phyloP scores from a whole-genome alignment of 495 filamentous ascomycete species.

The Talaromyces borbonicus region DNA sequence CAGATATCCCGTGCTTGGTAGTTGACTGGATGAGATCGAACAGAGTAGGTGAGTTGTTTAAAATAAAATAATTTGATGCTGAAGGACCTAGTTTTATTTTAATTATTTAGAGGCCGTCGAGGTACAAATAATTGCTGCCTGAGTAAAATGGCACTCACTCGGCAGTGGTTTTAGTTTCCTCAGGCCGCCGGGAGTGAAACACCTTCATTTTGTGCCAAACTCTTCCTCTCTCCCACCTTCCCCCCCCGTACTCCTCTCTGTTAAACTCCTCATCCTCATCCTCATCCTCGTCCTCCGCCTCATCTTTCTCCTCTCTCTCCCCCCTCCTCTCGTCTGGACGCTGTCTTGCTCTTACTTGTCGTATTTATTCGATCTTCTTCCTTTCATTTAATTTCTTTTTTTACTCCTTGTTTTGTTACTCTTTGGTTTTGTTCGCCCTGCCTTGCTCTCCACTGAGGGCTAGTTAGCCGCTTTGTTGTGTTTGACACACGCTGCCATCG shows the following conservation, averaged over 20 bases:
- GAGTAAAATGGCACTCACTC: not conserved
- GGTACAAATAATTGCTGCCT: slow-evolving; percentile 7
- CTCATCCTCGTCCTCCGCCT: slow-evolving; percentile 11
- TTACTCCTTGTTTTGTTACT: slow-evolving; percentile 12
- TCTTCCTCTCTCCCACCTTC: slow-evolving; percentile 7
- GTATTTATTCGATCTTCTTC: no score
- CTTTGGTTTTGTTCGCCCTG: slow-evolving; percentile 11
- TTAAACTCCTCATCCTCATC: slow-evolving; percentile 10
- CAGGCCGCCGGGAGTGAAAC: no score
- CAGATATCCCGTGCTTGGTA: no score
- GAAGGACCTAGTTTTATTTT: no score
- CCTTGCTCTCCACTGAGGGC: slow-evolving; percentile 15
- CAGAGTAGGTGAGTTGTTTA: no score
- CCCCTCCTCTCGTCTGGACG: no score
- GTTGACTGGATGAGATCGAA: no score
- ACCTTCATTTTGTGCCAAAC: not conserved
- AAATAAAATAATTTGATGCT: no score
- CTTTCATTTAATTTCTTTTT: slow-evolving; percentile 5
- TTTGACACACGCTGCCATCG: slow-evolving; percentile 38
- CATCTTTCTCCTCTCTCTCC: slow-evolving; percentile 11
- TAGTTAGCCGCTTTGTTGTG: slow-evolving; percentile 26
- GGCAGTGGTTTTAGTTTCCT: not conserved
- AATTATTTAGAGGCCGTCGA: slow-evolving; percentile 17
- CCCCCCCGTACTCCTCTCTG: not conserved
- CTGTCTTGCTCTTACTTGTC: no score